These are phyloP conservation scores for Lasiodiplodia citricola DNA, from an alignment of 2,329 filamentous ascomycete species.

Conservation along the genomic window DNA sequence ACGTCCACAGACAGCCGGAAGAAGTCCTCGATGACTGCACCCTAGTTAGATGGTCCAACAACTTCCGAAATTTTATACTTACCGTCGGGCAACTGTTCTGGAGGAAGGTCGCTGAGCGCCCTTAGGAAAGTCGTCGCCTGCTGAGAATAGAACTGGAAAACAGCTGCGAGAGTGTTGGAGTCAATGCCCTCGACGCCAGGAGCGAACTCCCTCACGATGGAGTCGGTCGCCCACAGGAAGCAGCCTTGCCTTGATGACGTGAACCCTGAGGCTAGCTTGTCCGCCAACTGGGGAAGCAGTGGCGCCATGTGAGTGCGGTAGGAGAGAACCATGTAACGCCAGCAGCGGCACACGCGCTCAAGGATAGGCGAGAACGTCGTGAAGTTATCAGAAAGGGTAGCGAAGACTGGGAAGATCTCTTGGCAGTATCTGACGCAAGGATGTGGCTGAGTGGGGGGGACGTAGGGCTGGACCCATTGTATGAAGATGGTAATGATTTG, in stretches of 20 bases:
- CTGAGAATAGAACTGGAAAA: constrained; percentile 93
- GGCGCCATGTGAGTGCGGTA: constrained; percentile 90
- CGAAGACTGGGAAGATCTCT: constrained; percentile 87
- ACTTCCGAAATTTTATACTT: constrained; percentile 34
- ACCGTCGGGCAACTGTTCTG: constrained; percentile 75
- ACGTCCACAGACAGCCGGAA: constrained; percentile 93
- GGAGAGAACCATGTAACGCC: constrained; percentile 95
- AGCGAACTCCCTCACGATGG: constrained; percentile 93
- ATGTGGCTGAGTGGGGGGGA: constrained; percentile 74
- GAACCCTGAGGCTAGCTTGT: constrained; percentile 87
- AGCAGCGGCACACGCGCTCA: constrained; percentile 92
- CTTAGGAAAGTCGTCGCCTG: constrained; percentile 89
- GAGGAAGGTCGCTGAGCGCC: constrained; percentile 83
- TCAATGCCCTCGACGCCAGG: constrained; percentile 87
- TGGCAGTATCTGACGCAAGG: constrained; percentile 96
- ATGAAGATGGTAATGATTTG: constrained; percentile 92
- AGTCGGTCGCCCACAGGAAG: constrained; percentile 97
- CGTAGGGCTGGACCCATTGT: constrained; percentile 75
- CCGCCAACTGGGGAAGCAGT: constrained; percentile 81
- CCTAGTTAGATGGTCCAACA: constrained; percentile 1
- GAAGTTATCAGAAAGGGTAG: constrained; percentile 87
- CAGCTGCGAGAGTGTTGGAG: constrained; percentile 78
- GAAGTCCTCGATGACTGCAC: constrained; percentile 86
- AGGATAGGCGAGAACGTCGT: constrained; percentile 85
- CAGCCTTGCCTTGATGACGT: constrained; percentile 86